Evolutionary conservation across 2,329 filamentous ascomycete genomes (phyloP), one percentile per base, ranked within the genome.

Genomic region (Penicillium sp.): DNA sequence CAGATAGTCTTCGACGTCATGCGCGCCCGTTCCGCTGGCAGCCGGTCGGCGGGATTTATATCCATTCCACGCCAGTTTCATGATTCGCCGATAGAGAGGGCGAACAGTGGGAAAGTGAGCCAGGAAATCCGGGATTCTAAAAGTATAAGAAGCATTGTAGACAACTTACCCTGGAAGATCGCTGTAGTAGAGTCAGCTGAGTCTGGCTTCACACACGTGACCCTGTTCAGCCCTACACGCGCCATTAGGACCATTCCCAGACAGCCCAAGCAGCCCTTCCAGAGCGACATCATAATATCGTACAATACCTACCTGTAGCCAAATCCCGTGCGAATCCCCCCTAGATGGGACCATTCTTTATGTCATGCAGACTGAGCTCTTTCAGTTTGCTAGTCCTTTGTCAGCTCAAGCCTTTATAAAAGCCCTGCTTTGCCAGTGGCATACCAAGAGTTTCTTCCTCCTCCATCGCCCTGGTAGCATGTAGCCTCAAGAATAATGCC

Each of bases 21-120:
- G 16, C 15, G 12, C 27, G 18, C 3, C 47, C n/a, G 31, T 53
- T 56, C 54, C 54, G 54, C 44, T 32, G 38, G 44, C 25, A 56
- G 35, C 54, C 54, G 54, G 49, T 12, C 16, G 35, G 31, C 39
- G 50, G 37, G 44, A 21, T 34, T 31, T 8, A 40, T 13, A 51
- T 55, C 47, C 52, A 27, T 50, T 40, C 29, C 34, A 35, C 7
- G 12, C 27, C 21, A 12, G 5, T n/a, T 15, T 37, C 18, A 27
- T 44, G 18, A 44, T 18, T 47, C 13, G 27, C 15, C 13, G 2
- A 1, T 27, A 27, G 15, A 5, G 16, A 27, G 25, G n/a, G 6
- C 5, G 12, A 38, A 39, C 8, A 3, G 23, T 25, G 1, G 27
- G 9, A 3, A 32, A 15, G 9, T 16, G 16, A 23, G 10, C 23